phyloP scores from a whole-genome alignment of 495 filamentous ascomycete genomes.

The Sporormia fimetaria region DNA sequence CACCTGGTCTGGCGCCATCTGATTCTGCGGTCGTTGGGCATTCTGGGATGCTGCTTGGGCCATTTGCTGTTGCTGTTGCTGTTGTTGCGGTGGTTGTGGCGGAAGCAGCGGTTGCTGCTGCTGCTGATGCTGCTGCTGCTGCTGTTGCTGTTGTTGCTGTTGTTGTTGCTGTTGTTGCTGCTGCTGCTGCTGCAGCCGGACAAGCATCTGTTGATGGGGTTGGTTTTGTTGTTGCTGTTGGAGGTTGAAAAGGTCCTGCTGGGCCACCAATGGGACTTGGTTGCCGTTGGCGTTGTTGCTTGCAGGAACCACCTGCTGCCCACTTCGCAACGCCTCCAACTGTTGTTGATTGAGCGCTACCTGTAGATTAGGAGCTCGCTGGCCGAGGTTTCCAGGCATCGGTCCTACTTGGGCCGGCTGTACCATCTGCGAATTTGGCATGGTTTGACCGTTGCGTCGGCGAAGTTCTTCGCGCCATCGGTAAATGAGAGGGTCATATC shows the following conservation, averaged over 20 bases:
- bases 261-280: conserved; percentile 33
- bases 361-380: too few species aligned
- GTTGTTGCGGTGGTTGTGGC: conserved; percentile 18
- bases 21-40: conserved; percentile 38
- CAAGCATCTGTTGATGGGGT: conserved; percentile 35
- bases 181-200: conserved; percentile 14
- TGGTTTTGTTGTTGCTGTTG: conserved; percentile 38
- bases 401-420: conserved; percentile 37
- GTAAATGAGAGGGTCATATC: conserved; percentile 40
- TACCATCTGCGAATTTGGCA: too few species aligned
- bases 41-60: too few species aligned
- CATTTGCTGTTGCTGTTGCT: conserved; percentile 12
- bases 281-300: conserved; percentile 44
- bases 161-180: conserved; percentile 26
- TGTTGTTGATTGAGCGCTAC: too few species aligned
- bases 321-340: conserved; percentile 49
- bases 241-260: conserved; percentile 23
- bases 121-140: conserved; percentile 33
- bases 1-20: conserved; percentile 39
- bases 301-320: conserved; percentile 55
- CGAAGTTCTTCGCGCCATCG: too few species aligned
- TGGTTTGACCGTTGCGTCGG: too few species aligned
- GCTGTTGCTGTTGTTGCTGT: conserved; percentile 22
- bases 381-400: not conserved
- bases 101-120: conserved; percentile 32